These are phyloP conservation scores for Fusarium verticillioides DNA, from an alignment of 2,329 filamentous ascomycete genomes.

Conservation along the genomic window DNA sequence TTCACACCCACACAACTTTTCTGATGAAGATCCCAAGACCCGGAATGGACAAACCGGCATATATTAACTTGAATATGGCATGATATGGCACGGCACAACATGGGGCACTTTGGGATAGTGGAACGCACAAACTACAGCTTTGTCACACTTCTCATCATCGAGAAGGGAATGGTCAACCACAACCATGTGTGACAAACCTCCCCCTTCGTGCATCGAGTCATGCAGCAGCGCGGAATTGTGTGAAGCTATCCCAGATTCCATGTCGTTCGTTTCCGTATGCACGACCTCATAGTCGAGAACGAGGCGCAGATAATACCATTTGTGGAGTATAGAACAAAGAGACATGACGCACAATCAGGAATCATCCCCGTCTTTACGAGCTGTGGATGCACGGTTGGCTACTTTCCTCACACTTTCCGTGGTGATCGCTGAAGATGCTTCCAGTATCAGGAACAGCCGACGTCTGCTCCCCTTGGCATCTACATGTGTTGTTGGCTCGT, in stretches of 20 bases:
- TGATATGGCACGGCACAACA: conserved; percentile 39
- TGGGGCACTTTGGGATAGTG: conserved; percentile 17
- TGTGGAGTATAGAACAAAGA: conserved; percentile 29
- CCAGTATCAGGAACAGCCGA: conserved; percentile 37
- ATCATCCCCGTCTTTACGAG: conserved; percentile 18
- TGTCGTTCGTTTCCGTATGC: conserved; percentile 24
- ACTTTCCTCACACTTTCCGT: conserved; percentile 7
- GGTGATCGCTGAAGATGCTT: conserved; percentile 24
- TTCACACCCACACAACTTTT: conserved; percentile 27
- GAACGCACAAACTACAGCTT: conserved; percentile 22
- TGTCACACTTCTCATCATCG: conserved; percentile 23
- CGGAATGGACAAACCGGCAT: conserved; percentile 31
- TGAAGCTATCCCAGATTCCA: conserved; percentile 30
- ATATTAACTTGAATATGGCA: conserved; percentile 27
- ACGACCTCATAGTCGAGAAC: conserved; percentile 14
- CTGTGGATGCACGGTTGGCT: conserved; percentile 30
- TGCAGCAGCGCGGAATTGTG: conserved; percentile 38
- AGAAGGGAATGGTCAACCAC: conserved; percentile 30
- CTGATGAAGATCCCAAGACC: conserved; percentile 23
- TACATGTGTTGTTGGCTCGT: conserved; percentile 33
- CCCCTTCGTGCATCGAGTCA: conserved; percentile 33
- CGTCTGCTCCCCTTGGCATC: conserved; percentile 8
- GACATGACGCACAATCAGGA: conserved; percentile 15
- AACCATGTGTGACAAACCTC: conserved; percentile 37
- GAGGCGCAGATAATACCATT: conserved; percentile 6